phyloP scores from a whole-genome alignment of 2,329 filamentous ascomycete genomes.

The Pseudogymnoascus sp. region DNA sequence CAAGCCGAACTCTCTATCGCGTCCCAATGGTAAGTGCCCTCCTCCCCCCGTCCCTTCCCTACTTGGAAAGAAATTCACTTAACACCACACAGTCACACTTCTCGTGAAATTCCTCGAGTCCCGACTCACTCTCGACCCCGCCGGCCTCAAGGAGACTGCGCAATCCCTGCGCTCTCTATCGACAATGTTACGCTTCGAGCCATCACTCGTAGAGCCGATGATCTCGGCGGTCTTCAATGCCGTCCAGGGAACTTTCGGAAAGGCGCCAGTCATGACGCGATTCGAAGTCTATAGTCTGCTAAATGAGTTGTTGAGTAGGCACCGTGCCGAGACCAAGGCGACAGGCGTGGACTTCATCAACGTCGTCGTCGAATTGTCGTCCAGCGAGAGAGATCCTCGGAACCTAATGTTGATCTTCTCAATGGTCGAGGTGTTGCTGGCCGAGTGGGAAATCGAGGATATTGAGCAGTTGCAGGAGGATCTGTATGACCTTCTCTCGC shows the following conservation, averaged over 20 bases:
- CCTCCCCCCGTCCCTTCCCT: not conserved
- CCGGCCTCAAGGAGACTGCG: constrained; percentile 7
- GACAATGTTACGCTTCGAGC: constrained; percentile 2
- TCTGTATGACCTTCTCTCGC: constrained; percentile 1
- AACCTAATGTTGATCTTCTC: constrained; percentile 9
- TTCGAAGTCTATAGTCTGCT: constrained; percentile 9
- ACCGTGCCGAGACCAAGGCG: not conserved
- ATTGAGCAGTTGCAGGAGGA: not conserved
- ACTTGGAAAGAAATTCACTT: not conserved
- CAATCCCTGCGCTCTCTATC: not conserved
- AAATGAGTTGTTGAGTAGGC: not conserved
- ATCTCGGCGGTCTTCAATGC: not conserved
- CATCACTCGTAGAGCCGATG: not conserved
- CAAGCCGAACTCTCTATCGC: not conserved
- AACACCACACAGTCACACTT: not conserved
- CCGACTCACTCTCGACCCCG: not conserved
- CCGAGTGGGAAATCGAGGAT: constrained; percentile 8
- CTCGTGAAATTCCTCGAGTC: not conserved
- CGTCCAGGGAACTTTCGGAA: not conserved
- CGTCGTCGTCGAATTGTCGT: not conserved
- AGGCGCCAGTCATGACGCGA: not conserved
- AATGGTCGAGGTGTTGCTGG: constrained; percentile 1
- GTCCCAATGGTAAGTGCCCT: not conserved
- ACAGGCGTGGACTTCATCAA: constrained; percentile 8
- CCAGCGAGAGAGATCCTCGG: constrained; percentile 1